phyloP scores from a whole-genome alignment of 768 basidiomycete species.

The Lactarius deliciosus region DNA sequence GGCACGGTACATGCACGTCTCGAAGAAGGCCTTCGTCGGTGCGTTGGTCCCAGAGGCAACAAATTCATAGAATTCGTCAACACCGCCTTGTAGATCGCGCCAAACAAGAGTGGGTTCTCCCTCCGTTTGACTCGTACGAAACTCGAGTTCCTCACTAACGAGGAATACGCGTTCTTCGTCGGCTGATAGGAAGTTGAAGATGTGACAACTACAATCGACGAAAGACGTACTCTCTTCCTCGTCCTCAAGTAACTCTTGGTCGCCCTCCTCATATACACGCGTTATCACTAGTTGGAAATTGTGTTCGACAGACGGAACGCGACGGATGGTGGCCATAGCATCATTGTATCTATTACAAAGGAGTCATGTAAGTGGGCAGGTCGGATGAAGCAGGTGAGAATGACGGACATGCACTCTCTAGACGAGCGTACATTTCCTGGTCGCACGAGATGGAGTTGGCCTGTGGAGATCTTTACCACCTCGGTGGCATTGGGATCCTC shows the following conservation, averaged over 20 bases:
- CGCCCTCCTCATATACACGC: slow-evolving; percentile 96
- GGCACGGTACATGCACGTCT: slow-evolving; percentile 91
- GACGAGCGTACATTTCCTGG: slow-evolving; percentile 89
- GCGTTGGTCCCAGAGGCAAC: slow-evolving; percentile 71
- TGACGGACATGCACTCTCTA: slow-evolving; percentile 92
- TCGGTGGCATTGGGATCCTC: slow-evolving; percentile 95
- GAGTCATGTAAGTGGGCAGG: slow-evolving; percentile 4
- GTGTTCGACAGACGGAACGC: slow-evolving; percentile 72
- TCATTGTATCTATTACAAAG: slow-evolving; percentile 75
- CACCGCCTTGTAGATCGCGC: slow-evolving; percentile 88
- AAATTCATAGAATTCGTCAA: slow-evolving; percentile 94
- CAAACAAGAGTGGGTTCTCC: slow-evolving; percentile 84
- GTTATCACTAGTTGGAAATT: slow-evolving; percentile 92
- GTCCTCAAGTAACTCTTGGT: slow-evolving; percentile 91
- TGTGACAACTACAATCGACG: not conserved
- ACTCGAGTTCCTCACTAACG: slow-evolving; percentile 86
- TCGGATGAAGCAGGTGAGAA: not conserved
- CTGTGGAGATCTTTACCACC: slow-evolving; percentile 90
- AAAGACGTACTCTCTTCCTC: slow-evolving; percentile 75
- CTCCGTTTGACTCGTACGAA: slow-evolving; percentile 70
- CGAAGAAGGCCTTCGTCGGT: slow-evolving; percentile 85
- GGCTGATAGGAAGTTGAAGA: slow-evolving; percentile 47
- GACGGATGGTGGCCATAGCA: slow-evolving; percentile 90
- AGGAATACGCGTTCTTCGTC: slow-evolving; percentile 93
- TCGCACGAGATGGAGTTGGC: slow-evolving; percentile 87